These are phyloP conservation scores for Pelagomonas calceolata DNA, from an alignment of 108 stramenopile genomes.

Conservation along the genomic window DNA sequence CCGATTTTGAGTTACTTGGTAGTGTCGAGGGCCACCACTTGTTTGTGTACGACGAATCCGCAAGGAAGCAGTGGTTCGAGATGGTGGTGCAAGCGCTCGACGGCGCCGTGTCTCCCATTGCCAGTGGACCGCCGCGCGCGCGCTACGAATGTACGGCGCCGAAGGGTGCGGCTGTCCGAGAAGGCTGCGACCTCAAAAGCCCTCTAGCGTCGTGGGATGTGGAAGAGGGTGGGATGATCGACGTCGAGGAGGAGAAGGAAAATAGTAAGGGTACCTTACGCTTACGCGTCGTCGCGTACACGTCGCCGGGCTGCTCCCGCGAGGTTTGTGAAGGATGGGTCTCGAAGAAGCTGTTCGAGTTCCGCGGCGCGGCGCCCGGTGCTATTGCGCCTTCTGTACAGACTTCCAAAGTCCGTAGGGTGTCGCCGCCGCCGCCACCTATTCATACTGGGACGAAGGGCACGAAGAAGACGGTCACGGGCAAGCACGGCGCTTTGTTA, in stretches of 20 bases:
- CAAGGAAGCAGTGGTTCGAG: neutral
- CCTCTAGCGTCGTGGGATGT: neutral
- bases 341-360: conserved; percentile 2
- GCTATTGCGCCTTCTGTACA: too few species aligned
- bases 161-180: neutral
- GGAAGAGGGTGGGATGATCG: neutral
- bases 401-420: too few species aligned
- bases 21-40: neutral
- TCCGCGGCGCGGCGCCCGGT: neutral
- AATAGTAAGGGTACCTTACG: neutral
- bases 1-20: too few species aligned
- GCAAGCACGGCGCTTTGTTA: neutral
- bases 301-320: neutral
- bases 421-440: neutral
- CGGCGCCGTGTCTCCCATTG: too few species aligned
- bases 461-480: neutral
- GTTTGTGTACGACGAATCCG: neutral
- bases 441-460: too few species aligned
- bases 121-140: too few species aligned
- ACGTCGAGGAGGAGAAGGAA: neutral
- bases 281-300: neutral
- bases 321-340: neutral
- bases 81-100: neutral
- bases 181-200: neutral
- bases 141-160: neutral